Percentiles rank a stretch among this genome's conserved stretches.
Evolutionary conservation across 1,284 basidiomycete species (phyloP).

Genomic region (Heterobasidion occidentale): DNA sequence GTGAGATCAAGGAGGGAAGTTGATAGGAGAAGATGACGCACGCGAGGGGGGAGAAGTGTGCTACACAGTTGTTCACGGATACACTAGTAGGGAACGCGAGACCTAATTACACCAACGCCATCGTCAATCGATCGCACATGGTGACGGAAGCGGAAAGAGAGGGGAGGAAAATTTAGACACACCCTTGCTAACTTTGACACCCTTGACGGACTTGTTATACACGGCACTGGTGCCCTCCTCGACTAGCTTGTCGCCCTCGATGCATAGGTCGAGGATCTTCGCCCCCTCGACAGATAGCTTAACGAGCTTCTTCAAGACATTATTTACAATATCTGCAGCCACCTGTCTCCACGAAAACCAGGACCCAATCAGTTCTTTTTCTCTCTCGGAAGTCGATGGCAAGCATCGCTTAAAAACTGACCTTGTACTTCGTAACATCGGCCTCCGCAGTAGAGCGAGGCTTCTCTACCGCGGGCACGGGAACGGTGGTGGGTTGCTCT

Average conservation of each 20-base stretch:
- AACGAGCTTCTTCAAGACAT: slow-evolving; percentile 83
- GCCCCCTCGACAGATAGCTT: slow-evolving; percentile 72
- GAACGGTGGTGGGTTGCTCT: slow-evolving; percentile 22
- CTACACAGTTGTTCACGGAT: slow-evolving; percentile 86
- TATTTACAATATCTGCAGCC: slow-evolving; percentile 85
- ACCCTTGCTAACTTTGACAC: slow-evolving; percentile 85
- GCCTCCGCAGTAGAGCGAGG: slow-evolving; percentile 49
- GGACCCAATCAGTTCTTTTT: not conserved
- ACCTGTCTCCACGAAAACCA: slow-evolving; percentile 34
- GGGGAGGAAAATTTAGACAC: slow-evolving; percentile 18
- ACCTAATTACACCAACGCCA: slow-evolving; percentile 39
- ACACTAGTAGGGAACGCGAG: slow-evolving; percentile 92
- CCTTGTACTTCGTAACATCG: slow-evolving; percentile 84
- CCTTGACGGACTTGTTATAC: slow-evolving; percentile 88
- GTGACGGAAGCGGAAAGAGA: not conserved
- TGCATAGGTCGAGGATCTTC: slow-evolving; percentile 85
- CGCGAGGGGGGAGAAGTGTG: slow-evolving; percentile 77
- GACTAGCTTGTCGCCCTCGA: slow-evolving; percentile 89
- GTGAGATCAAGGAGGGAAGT: not conserved
- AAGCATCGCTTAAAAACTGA: slow-evolving; percentile 20
- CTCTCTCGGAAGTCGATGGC: not conserved
- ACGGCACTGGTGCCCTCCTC: slow-evolving; percentile 80
- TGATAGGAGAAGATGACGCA: slow-evolving; percentile 27
- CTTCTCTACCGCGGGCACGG: slow-evolving; percentile 19
- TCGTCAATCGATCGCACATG: not conserved